Evolutionary conservation across 2,329 filamentous ascomycete genomes (phyloP), one percentile per base, ranked within the genome.

Genomic region (Trichoderma sp.): DNA sequence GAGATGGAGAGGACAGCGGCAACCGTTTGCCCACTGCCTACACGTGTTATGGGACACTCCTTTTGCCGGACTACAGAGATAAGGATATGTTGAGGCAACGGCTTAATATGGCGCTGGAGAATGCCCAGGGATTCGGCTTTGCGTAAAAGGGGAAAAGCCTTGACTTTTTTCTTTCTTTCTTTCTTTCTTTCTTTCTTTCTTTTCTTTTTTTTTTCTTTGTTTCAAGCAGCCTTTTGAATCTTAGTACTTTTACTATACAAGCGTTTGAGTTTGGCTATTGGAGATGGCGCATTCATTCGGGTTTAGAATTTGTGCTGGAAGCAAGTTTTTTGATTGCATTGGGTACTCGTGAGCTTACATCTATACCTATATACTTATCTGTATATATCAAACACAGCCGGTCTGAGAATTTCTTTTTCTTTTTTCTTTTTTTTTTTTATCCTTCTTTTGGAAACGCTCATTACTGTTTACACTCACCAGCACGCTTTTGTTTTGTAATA

Each of bases 1-100:
- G 92, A 17, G 84, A 89, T 65, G 90, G 86, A 71, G 80, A 84
- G 7, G 83, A 80, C 2, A 80, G 82, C 2, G 75, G 76, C 3
- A 85, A 84, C 0, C 85, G 87, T 70, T 74, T 99, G 73, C 95
- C 95, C 4, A 97, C 91, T 5, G 94, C 92, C 70, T 90, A 93
- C 74, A 99, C 95, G 0, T 99, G 95, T 78, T 98, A 97, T 80
- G 93, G 94, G 2, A 94, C 92, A 57, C 80, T 99, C 54, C 80
- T 97, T 71, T 78, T 99, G 70, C 95, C 95, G 1, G 90, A 94
- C 79, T 99, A 98, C 78, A 84, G 81, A 64, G 87, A 87, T 45
- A 87, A 84, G 75, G 88, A 91, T 68, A 87, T 91, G 39, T 76
- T 99, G 75, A 84, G 84, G 76, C 84, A 90, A 79, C 92, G 94